phyloP scores from a whole-genome alignment of 192 early-diverging fungal species.

The Backusella tuberculispora region DNA sequence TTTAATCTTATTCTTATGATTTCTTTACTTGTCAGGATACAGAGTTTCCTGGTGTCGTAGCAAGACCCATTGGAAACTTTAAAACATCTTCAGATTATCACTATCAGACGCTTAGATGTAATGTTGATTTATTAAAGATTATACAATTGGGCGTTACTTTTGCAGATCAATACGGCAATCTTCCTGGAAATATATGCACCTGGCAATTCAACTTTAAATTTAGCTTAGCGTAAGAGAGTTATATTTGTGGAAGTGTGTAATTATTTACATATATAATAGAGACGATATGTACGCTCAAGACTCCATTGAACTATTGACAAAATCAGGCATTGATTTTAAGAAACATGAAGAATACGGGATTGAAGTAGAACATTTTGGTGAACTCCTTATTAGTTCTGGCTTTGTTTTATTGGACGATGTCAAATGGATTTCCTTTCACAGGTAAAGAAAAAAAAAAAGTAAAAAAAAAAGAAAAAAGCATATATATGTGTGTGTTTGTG shows the following conservation, averaged over 20 bases:
- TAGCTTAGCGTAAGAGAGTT: slow-evolving; percentile 68
- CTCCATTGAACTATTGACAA: slow-evolving; percentile 95
- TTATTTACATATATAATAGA: slow-evolving; percentile 39
- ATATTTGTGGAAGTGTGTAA: background rate
- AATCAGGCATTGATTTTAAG: slow-evolving; percentile 98
- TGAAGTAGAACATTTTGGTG: slow-evolving; percentile 94
- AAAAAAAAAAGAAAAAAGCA: background rate
- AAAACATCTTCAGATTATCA: slow-evolving; percentile 96
- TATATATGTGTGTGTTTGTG: background rate
- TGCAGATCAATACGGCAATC: slow-evolving; percentile 84
- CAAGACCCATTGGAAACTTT: slow-evolving; percentile 97
- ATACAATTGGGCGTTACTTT: slow-evolving; percentile 98
- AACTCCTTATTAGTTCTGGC: slow-evolving; percentile 95
- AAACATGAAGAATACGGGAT: slow-evolving; percentile 96
- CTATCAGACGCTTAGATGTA: slow-evolving; percentile 96
- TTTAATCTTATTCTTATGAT: background rate
- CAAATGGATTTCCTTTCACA: slow-evolving; percentile 99
- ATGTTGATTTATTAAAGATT: slow-evolving; percentile 96
- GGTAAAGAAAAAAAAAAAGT: slow-evolving; percentile 49
- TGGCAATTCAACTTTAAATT: slow-evolving; percentile 99
- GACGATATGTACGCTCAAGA: slow-evolving; percentile 99
- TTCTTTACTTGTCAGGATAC: slow-evolving; percentile 72
- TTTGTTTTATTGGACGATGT: slow-evolving; percentile 93
- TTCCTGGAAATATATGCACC: slow-evolving; percentile 84
- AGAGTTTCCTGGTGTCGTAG: slow-evolving; percentile 99